Evolutionary conservation across 2,329 filamentous ascomycete genomes (phyloP), one percentile per base, ranked within the genome.

Genomic region (Aspergillus hortae): DNA sequence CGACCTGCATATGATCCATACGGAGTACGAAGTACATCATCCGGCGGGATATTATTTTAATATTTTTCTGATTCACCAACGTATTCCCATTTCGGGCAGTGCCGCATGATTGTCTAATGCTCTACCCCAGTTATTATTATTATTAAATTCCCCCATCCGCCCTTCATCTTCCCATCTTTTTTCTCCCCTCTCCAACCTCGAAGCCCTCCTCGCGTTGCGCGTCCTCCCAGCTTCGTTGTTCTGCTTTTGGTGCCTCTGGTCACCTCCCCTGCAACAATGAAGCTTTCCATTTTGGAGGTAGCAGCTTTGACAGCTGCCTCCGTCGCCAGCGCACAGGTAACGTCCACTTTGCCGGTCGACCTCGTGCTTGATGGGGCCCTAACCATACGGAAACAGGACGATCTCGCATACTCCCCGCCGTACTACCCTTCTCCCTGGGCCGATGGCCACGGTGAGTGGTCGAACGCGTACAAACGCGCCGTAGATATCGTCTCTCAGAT

Each of bases 381-480:
- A 17, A 38, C 15, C 35, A 4, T 38, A 38, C 12, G 35, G 12
- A 38, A 36, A 17, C 35, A 54, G 49, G 46, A 69, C 64, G 60
- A 65, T 6, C 48, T 72, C 6, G 69, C 69, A 10, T 67, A 64
- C 45, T 85, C 82, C 21, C 82, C 82, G 42, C 88, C 90, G 2
- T 82, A 81, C 65, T 96, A 96, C 65, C 91, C 91, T 1, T 92
- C 89, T 25, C 91, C 91, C 75, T 95, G 91, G 90, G 87, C 87
- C 74, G 82, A 88, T 56, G 87, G 89, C 15, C 69, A 82, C 5
- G 88, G 88, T 10, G 75, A 81, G 42, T 96, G 91, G 91, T 79
- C 82, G 49, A 81, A 84, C 6, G 90, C 90, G 36, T 92, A 95
- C 61, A 75, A 73, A 17, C 86, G 88, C 69, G 92, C 92, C 1